Evolutionary conservation across 1,139 yeast genomes (phyloP), one percentile per base, ranked within the genome.

Genomic region (Sugiyamaella xylanicola): DNA sequence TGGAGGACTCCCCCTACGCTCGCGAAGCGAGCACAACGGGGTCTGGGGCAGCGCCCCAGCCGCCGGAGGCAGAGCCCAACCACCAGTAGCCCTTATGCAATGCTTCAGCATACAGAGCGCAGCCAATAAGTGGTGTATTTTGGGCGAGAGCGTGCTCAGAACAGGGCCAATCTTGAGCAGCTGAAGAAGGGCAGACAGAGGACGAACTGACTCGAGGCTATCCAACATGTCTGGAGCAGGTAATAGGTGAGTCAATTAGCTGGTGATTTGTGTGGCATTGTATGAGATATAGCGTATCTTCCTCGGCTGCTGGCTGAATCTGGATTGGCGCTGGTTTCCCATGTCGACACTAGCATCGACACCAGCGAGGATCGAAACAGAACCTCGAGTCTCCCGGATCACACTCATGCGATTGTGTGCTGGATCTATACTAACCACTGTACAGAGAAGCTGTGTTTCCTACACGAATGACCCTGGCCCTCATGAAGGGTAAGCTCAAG

Each of bases 381-480:
- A 8, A 19, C 35, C 37, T 19, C 15, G 19, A 27, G 36, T 22
- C n/a, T n/a, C n/a, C n/a, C n/a, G n/a, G n/a, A n/a, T n/a, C n/a
- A n/a, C n/a, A n/a, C n/a, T 20, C 25, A 49, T 20, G 5, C 37
- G 37, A 13, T 8, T n/a, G 2, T 27, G 22, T 25, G 13, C 36
- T 7, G 5, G 42, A 20, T 16, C 36, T n/a, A 35, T 29, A 21
- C 57, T 54, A 42, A 50, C 54, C 4, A 39, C 4, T n/a, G 21
- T 3, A 7, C 45, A 70, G 77, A 62, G 78, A 74, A 64, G 76
- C 77, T 45, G 78, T 92, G 56, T 92, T 92, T 74, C 97, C 98
- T 44, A 92, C 98, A 49, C 91, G 97, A 74, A 91, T 92, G 98
- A 92, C 98, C 59, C 81, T 93, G 65, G 93, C 96, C 51, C 74